Evolutionary conservation across 2,329 filamentous ascomycete species (phyloP).

Genomic region (Paracorniculantispora psalliotae): DNA sequence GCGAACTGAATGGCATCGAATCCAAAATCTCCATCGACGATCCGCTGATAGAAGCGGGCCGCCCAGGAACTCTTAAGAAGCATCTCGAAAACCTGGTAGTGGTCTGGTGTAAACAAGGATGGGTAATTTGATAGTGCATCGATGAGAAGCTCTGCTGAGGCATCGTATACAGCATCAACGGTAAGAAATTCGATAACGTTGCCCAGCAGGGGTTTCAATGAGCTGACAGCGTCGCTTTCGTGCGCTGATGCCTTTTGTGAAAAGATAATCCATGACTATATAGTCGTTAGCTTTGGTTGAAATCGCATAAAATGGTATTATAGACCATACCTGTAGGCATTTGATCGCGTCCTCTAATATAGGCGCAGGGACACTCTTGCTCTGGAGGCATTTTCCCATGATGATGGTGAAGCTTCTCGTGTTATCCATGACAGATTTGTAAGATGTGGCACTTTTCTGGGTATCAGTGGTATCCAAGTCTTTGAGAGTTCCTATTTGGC

Average conservation of each 20-base stretch:
- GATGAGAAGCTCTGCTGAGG: slow-evolving; percentile 58
- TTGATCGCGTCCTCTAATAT: slow-evolving; percentile 52
- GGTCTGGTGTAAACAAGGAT: slow-evolving; percentile 53
- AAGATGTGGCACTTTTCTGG: slow-evolving; percentile 31
- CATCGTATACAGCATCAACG: slow-evolving; percentile 53
- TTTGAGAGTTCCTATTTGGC: slow-evolving; percentile 14
- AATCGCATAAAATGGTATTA: slow-evolving; percentile 20
- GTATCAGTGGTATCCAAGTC: slow-evolving; percentile 19
- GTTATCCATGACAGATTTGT: slow-evolving; percentile 37
- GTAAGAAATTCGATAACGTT: slow-evolving; percentile 57
- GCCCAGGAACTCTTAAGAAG: slow-evolving; percentile 59
- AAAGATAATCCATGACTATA: slow-evolving; percentile 68
- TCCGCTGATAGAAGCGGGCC: slow-evolving; percentile 46
- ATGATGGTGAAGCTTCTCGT: slow-evolving; percentile 35
- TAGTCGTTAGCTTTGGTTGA: slow-evolving; percentile 12
- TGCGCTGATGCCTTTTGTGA: slow-evolving; percentile 59
- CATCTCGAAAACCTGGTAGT: slow-evolving; percentile 53
- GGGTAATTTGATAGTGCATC: slow-evolving; percentile 63
- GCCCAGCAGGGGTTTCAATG: slow-evolving; percentile 56
- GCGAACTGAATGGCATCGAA: slow-evolving; percentile 63
- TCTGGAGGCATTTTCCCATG: slow-evolving; percentile 34
- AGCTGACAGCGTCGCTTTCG: slow-evolving; percentile 51
- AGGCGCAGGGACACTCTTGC: slow-evolving; percentile 23
- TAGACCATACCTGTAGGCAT: slow-evolving; percentile 53
- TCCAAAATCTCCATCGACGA: slow-evolving; percentile 57